Evolutionary conservation across 805 yeast species (phyloP).

Genomic region (Wickerhamomyces rabaulensis): DNA sequence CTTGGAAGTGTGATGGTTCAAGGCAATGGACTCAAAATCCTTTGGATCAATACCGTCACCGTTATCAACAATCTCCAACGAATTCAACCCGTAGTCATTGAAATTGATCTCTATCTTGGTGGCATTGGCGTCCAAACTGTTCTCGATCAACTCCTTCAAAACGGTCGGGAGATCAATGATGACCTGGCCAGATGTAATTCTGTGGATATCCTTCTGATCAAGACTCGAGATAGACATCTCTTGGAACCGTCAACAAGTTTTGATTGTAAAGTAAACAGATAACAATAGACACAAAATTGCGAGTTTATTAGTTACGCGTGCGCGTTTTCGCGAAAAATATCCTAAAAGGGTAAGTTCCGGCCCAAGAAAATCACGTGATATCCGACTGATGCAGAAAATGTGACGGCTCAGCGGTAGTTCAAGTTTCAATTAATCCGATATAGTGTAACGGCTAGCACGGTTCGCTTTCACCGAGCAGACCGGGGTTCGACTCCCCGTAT

Average conservation of each 20-base stretch:
- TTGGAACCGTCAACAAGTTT: background rate
- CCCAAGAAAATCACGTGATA: too few species aligned
- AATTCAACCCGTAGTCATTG: slow-evolving; percentile 66
- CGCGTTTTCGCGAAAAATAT: background rate
- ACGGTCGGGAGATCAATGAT: slow-evolving; percentile 73
- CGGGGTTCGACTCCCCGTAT: slow-evolving; percentile 88
- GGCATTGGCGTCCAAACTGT: slow-evolving; percentile 76
- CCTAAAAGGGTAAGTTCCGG: background rate
- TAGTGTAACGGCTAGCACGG: slow-evolving; percentile 83
- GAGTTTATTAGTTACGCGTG: background rate
- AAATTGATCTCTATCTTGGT: slow-evolving; percentile 63
- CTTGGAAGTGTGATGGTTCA: slow-evolving; percentile 67
- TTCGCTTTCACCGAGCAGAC: slow-evolving; percentile 81
- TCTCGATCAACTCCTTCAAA: slow-evolving; percentile 83
- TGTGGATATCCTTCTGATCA: slow-evolving; percentile 48
- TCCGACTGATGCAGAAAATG: too few species aligned
- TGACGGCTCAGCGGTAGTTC: too few species aligned
- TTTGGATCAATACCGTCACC: slow-evolving; percentile 55
- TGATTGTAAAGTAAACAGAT: background rate
- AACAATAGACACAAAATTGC: background rate
- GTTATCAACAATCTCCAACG: slow-evolving; percentile 63
- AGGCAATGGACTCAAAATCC: slow-evolving; percentile 51
- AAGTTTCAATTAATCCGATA: slow-evolving; percentile 41
- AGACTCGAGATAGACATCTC: slow-evolving; percentile 5
- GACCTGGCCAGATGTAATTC: slow-evolving; percentile 90